phyloP scores from a whole-genome alignment of 768 basidiomycete genomes.

The Trametes cingulata region DNA sequence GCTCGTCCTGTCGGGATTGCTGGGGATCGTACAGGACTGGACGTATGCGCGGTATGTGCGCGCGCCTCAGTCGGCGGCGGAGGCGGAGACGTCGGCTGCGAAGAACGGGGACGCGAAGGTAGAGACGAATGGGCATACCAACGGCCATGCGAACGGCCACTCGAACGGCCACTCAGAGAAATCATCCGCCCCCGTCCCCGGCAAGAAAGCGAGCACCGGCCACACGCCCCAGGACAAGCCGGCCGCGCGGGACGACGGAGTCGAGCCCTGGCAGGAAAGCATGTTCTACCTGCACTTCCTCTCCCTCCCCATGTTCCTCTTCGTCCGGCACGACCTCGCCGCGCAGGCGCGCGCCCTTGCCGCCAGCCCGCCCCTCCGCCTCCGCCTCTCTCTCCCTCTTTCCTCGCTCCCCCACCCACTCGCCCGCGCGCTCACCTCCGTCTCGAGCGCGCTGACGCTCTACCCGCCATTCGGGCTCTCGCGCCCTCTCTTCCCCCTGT shows the following conservation, averaged over 20 bases:
- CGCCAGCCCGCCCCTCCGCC: slow-evolving; percentile 37
- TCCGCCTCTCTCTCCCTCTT: slow-evolving; percentile 16
- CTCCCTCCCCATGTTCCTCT: slow-evolving; percentile 74
- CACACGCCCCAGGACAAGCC: not conserved
- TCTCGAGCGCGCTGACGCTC: slow-evolving; percentile 13
- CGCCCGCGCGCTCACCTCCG: slow-evolving; percentile 25
- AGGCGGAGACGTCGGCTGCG: slow-evolving; percentile 18
- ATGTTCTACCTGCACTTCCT: slow-evolving; percentile 92
- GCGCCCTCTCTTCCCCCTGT: slow-evolving; percentile 20
- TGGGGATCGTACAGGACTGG: slow-evolving; percentile 85
- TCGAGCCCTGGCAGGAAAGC: slow-evolving; percentile 74
- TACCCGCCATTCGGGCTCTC: slow-evolving; percentile 14
- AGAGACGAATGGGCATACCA: not conserved
- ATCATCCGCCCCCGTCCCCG: no score
- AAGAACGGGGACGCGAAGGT: not conserved
- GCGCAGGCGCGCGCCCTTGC: slow-evolving; percentile 47
- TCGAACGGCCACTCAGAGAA: no score
- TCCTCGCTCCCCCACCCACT: slow-evolving; percentile 29
- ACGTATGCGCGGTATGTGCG: slow-evolving; percentile 57
- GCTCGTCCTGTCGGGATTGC: slow-evolving; percentile 74
- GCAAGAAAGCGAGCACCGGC: not conserved
- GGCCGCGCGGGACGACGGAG: not conserved
- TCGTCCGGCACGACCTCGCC: slow-evolving; percentile 53
- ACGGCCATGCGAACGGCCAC: not conserved
- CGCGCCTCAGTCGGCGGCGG: not conserved